phyloP scores from a whole-genome alignment of 768 basidiomycete species.

The Tricholoma saponaceum region DNA sequence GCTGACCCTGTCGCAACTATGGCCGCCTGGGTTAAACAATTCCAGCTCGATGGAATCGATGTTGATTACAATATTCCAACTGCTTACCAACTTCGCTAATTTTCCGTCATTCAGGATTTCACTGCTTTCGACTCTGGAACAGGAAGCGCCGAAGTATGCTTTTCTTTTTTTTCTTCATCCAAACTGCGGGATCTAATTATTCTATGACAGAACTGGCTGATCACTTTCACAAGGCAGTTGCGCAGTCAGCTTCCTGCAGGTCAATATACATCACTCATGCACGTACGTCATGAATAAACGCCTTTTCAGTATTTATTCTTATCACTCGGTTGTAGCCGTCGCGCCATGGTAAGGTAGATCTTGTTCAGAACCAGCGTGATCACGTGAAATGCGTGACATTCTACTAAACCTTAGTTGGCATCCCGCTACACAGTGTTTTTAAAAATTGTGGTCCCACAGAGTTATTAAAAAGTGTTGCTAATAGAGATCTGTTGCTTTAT shows the following conservation, averaged over 20 bases:
- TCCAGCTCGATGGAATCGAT: slow-evolving; percentile 64
- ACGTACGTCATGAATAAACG: slow-evolving; percentile 29
- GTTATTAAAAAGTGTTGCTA: no score
- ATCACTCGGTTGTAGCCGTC: slow-evolving; percentile 30
- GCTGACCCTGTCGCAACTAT: slow-evolving; percentile 59
- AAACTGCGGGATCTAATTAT: not conserved
- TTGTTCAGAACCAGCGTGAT: no score
- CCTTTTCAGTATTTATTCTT: not conserved
- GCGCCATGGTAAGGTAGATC: slow-evolving; percentile 53
- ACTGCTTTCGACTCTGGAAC: slow-evolving; percentile 49
- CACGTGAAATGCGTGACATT: no score
- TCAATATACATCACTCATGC: slow-evolving; percentile 50
- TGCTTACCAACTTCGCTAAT: not conserved
- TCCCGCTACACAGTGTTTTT: no score
- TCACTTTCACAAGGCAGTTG: slow-evolving; percentile 48
- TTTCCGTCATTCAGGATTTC: slow-evolving; percentile 48
- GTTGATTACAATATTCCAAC: slow-evolving; percentile 56
- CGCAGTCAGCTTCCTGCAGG: slow-evolving; percentile 44
- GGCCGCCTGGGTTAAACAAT: slow-evolving; percentile 61
- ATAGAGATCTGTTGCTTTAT: no score
- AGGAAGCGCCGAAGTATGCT: slow-evolving; percentile 47
- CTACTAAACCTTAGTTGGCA: no score
- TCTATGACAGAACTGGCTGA: slow-evolving; percentile 42
- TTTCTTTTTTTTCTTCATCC: not conserved
- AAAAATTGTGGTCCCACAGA: no score